Base-by-base conservation (phyloP, 345 rosid species). In the Eucalyptus pumila region DNA sequence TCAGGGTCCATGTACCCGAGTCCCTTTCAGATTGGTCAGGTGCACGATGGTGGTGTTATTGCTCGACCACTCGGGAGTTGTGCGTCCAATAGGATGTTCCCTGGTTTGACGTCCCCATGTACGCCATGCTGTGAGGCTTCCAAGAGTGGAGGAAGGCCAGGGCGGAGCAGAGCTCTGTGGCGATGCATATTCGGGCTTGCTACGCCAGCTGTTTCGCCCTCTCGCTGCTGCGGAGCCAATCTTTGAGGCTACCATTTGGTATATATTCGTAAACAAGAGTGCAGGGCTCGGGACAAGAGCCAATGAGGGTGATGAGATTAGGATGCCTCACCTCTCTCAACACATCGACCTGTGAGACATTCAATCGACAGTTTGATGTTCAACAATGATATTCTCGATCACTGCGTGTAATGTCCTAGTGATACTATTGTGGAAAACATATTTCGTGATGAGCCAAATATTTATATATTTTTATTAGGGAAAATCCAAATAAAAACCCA, bases 211-310 rank as follows among this genome's bases (percentile, higher is more conserved):
- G 98, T 2, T 96, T 92, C 86, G 97, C 92, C 89, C 94, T 95
- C 88, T 93, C 95, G 90, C 52, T 91, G 91, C 98, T 95, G 93
- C 88, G 91, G 86, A 97, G 95, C 86, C 96, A 93, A 87, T 97
- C 99, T 92, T 97, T 98, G 62, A 97, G 98, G 91, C 97, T 97
- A 65, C 97, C 99, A 92, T 95, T 95, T 30, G 96, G 93, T 87
- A 96, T 93, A 93, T 94, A 94, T 91, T 96, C 99, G 24, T 96
- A 97, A 72, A 97, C 60, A 54, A 97, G 99, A 92, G 94, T 87
- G 93, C 96, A 94, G 16, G 92, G 94, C 72, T 97, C 98, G 5
- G 98, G 96, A 91, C 58, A 19, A 21, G 58, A 19, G 0, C 11
- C 26, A 0, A 54, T 21, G 58, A 54, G 58, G 24, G 58, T 54